Evolutionary conservation across 768 basidiomycete genomes (phyloP).

Genomic region (Tephrocybe rancida): DNA sequence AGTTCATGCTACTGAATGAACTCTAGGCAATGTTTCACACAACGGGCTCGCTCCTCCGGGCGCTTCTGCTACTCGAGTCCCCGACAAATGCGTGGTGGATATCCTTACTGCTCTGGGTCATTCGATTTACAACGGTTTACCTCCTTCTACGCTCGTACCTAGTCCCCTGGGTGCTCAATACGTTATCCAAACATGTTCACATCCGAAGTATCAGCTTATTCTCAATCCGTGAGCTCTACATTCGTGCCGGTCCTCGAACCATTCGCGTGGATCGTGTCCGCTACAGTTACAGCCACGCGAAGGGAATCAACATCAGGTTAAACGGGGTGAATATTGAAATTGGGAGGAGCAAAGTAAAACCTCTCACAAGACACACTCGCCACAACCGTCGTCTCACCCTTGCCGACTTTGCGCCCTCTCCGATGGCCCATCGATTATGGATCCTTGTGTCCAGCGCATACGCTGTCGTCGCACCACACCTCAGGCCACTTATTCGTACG

Average conservation of each 20-base stretch:
- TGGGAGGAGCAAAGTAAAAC: conserved; percentile 29
- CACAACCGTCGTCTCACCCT: conserved; percentile 48
- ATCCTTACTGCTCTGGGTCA: conserved; percentile 47
- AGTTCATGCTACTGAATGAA: not conserved
- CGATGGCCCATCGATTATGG: conserved; percentile 42
- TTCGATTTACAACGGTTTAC: conserved; percentile 54
- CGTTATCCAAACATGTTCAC: conserved; percentile 64
- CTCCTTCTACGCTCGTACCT: conserved; percentile 68
- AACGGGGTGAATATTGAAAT: conserved; percentile 63
- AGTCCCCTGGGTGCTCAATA: conserved; percentile 62
- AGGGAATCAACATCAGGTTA: conserved; percentile 63
- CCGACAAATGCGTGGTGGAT: conserved; percentile 38
- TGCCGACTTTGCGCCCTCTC: conserved; percentile 48
- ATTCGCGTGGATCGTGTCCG: conserved; percentile 73
- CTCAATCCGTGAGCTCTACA: conserved; percentile 77
- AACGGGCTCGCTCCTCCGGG: conserved; percentile 18
- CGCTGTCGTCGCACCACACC: conserved; percentile 52
- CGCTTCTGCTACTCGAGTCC: conserved; percentile 32
- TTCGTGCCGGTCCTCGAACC: conserved; percentile 54
- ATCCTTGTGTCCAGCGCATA: conserved; percentile 41
- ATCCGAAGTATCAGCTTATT: conserved; percentile 75
- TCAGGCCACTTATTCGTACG: conserved; percentile 64
- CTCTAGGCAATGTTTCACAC: conserved; percentile 9
- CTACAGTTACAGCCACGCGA: conserved; percentile 54
- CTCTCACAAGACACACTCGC: conserved; percentile 23